Evolutionary conservation across 495 filamentous ascomycete species (phyloP).

Genomic region (Xylaria cubensis): DNA sequence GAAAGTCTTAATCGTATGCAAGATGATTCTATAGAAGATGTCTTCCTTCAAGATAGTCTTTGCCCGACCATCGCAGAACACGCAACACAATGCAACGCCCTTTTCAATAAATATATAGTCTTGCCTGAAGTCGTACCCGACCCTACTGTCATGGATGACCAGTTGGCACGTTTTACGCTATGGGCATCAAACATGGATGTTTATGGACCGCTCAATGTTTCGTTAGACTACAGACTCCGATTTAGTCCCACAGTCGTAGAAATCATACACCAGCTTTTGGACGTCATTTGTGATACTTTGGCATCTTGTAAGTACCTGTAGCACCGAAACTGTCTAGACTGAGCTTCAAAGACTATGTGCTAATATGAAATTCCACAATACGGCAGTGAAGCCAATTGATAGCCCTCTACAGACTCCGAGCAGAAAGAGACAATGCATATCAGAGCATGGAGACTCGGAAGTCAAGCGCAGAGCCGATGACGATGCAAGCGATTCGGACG

Average conservation of each 20-base stretch:
- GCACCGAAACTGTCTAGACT: not conserved
- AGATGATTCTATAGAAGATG: conserved; percentile 39
- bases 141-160: conserved; percentile 43
- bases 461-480: conserved; percentile 37
- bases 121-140: conserved; percentile 41
- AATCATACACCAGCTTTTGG: conserved; percentile 44
- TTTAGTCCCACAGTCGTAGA: conserved; percentile 42
- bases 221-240: conserved; percentile 46
- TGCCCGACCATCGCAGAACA: conserved; percentile 45
- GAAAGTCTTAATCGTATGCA: not conserved
- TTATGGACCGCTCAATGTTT: conserved; percentile 43
- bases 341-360: conserved; percentile 6
- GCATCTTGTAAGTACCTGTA: conserved; percentile 37
- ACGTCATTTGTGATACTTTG: conserved; percentile 39
- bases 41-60: conserved; percentile 45
- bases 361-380: conserved; percentile 36
- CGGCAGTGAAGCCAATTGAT: conserved; percentile 42
- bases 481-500: conserved; percentile 41
- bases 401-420: conserved; percentile 34
- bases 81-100: conserved; percentile 35
- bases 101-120: conserved; percentile 3
- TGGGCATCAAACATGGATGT: conserved; percentile 49
- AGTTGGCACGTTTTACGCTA: conserved; percentile 43
- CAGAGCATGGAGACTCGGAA: conserved; percentile 32
- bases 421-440: conserved; percentile 42